These are phyloP conservation scores for Berkeleyomyces rouxiae DNA, from an alignment of 2,329 filamentous ascomycete genomes.

Conservation along the genomic window DNA sequence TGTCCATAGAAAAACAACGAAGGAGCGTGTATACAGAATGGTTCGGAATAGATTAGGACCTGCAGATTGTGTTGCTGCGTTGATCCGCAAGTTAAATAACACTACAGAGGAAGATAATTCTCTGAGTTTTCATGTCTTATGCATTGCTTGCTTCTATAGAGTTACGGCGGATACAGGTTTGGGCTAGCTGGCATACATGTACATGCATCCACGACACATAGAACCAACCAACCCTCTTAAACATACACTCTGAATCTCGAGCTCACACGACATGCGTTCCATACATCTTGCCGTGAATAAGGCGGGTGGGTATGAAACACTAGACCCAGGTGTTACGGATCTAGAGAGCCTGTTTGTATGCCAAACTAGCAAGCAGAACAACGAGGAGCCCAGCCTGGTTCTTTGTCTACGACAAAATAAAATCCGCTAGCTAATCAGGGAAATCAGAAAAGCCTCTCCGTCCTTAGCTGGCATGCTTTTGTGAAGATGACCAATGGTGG, in stretches of 20 bases:
- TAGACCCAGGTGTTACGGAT: background rate
- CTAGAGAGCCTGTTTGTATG: background rate
- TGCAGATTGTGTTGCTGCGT: background rate
- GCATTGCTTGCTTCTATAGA: background rate
- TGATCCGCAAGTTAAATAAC: background rate
- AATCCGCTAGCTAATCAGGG: too few species aligned
- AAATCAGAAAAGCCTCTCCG: too few species aligned
- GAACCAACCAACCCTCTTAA: background rate
- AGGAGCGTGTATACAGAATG: background rate
- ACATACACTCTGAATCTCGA: background rate
- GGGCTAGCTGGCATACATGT: background rate
- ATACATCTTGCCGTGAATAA: background rate
- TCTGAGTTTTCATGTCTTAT: background rate
- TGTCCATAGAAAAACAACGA: background rate
- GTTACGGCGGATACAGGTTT: background rate
- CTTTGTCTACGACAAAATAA: too few species aligned
- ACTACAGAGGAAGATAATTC: background rate
- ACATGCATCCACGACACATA: background rate
- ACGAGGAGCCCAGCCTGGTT: too few species aligned
- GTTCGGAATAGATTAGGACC: background rate
- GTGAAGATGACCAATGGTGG: too few species aligned
- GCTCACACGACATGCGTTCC: background rate
- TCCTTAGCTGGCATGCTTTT: too few species aligned
- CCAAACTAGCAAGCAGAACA: too few species aligned
- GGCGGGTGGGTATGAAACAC: background rate